Base-by-base conservation (phyloP, 345 rosid genomes). In the Passiflora organensis region DNA sequence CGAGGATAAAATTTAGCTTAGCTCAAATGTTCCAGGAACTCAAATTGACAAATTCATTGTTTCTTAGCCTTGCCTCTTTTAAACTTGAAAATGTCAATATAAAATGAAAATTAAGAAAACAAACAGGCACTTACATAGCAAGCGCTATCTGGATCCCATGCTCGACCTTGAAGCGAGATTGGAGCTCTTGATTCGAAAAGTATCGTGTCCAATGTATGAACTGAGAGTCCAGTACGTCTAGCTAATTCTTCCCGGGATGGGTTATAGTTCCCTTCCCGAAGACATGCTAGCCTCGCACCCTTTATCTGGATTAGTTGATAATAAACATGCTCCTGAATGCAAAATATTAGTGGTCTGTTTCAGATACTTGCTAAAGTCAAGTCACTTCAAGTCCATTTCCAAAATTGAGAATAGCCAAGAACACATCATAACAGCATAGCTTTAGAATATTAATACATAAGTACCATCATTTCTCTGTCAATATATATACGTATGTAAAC, bases 111-210 rank as follows among this genome's bases (percentile, higher is more conserved):
- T 5, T 6, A n/a, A 43, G 28, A 51, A 9, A 32, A 49, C 8
- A 38, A 34, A 15, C 11, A 18, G 21, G 18, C 28, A 21, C 56
- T 55, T 82, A 88, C 98, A 88, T 91, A 88, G 63, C 55, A 82
- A 21, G 93, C 86, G 48, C 80, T 84, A 42, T 66, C 80, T 64
- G 84, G 91, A 70, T 83, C 95, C 91, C 95, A 87, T 51, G 87
- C 80, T 48, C 85, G 68, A 32, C 76, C 85, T 67, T 91, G 89
- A 77, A 85, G 56, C 25, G 96, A 91, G 19, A 76, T 63, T 22
- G 97, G 95, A 43, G 55, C 65, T 76, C 86, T 83, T 53, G 96
- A 62, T 20, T 66, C 38, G 24, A 49, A 63, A 10, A 76, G 59
- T 58, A 91, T 67, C 38, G 63, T 83, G 53, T 79, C 83, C 58